phyloP scores from a whole-genome alignment of 371 early-diverging fungal genomes.

The Actinomortierella wolfii region DNA sequence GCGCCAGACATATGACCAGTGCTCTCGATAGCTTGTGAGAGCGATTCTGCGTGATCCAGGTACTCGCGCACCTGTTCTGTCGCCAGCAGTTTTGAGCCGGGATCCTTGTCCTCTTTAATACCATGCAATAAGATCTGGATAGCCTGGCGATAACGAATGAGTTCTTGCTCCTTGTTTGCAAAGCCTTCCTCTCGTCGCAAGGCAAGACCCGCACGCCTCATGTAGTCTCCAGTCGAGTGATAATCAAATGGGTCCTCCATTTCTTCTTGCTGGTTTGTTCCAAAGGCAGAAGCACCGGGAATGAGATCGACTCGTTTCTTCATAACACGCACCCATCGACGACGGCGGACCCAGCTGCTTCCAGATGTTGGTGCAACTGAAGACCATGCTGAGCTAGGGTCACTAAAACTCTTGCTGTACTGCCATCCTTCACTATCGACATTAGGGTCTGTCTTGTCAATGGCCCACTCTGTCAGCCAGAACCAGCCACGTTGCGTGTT shows the following conservation, averaged over 20 bases:
- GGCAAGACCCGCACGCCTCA: constrained; percentile 45
- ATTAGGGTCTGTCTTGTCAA: constrained; percentile 69
- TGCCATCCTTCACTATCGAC: constrained; percentile 74
- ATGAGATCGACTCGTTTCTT: constrained; percentile 64
- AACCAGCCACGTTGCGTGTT: constrained; percentile 62
- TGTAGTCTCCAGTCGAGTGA: constrained; percentile 46
- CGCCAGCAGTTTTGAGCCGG: constrained; percentile 57
- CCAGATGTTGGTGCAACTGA: constrained; percentile 58
- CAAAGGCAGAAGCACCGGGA: constrained; percentile 4
- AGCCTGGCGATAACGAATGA: constrained; percentile 61
- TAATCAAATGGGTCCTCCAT: constrained; percentile 11
- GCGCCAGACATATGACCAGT: constrained; percentile 8
- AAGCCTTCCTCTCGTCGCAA: constrained; percentile 32
- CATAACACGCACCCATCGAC: constrained; percentile 81
- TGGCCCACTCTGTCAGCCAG: constrained; percentile 85
- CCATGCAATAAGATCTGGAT: constrained; percentile 65
- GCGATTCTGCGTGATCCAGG: constrained; percentile 56
- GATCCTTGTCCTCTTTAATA: constrained; percentile 63
- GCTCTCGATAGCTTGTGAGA: constrained; percentile 11
- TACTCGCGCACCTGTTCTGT: constrained; percentile 51
- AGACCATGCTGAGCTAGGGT: constrained; percentile 58
- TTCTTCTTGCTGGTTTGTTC: constrained; percentile 15
- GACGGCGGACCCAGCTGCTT: constrained; percentile 71
- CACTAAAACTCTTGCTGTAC: constrained; percentile 65
- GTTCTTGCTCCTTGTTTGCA: constrained; percentile 34